Conservation (phyloP, 257 asterid genomes). For the Forsythia viridissima region DNA sequence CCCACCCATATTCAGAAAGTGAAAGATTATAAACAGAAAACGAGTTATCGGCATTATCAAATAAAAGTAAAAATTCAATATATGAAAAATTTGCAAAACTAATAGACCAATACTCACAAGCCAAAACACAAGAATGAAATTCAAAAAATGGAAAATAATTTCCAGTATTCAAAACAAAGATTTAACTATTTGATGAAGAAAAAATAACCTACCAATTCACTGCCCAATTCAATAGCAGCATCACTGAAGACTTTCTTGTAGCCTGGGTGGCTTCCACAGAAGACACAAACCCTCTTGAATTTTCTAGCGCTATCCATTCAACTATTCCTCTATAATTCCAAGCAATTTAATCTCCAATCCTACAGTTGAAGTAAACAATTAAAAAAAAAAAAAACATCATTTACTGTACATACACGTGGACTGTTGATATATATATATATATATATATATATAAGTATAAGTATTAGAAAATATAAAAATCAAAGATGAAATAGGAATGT, state of each 20-base stretch:
- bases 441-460: too few species aligned
- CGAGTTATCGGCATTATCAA: neutral
- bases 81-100: neutral
- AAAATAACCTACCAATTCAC: constrained; percentile 69
- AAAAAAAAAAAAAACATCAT: too few species aligned
- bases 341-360: neutral
- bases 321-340: neutral
- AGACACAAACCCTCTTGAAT: constrained; percentile 90
- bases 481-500: too few species aligned
- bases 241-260: constrained; percentile 87
- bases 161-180: constrained; percentile 10
- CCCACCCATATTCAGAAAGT: constrained; percentile 60
- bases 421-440: neutral
- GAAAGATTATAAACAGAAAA: neutral
- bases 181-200: constrained; percentile 8
- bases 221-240: constrained; percentile 91
- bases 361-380: too few species aligned
- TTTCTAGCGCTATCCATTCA: constrained; percentile 56
- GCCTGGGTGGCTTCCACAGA: constrained; percentile 96
- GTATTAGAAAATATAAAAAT: too few species aligned
- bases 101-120: neutral
- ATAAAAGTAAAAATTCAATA: neutral
- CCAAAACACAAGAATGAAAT: constrained; percentile 16
- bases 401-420: neutral
- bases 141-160: neutral